phyloP scores from a whole-genome alignment of 768 basidiomycete species.

The Butyriboletus loyo region DNA sequence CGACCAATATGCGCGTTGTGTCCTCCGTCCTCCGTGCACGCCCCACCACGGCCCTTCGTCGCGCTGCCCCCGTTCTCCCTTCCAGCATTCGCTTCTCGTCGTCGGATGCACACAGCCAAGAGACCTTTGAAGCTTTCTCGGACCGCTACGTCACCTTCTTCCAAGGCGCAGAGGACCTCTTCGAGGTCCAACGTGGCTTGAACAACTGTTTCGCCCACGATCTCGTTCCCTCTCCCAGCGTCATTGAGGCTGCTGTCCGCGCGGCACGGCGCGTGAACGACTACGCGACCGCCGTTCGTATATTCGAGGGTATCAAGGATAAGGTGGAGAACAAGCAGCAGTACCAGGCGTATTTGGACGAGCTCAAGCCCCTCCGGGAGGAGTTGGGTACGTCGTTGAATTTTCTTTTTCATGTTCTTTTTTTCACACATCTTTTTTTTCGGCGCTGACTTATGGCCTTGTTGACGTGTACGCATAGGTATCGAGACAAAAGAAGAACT shows the following conservation, averaged over 20 bases:
- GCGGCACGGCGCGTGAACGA: conserved; percentile 92
- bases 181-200: conserved; percentile 97
- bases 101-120: conserved; percentile 71
- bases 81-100: conserved; percentile 33
- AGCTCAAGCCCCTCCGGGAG: conserved; percentile 82
- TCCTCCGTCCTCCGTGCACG: conserved; percentile 64
- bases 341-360: conserved; percentile 90
- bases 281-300: conserved; percentile 93
- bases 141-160: conserved; percentile 94
- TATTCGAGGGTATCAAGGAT: conserved; percentile 94
- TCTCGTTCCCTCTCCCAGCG: conserved; percentile 80
- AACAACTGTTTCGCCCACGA: conserved; percentile 99
- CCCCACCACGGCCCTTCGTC: conserved; percentile 41
- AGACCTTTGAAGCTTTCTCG: conserved; percentile 93
- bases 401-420: background rate
- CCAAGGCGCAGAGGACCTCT: conserved; percentile 88
- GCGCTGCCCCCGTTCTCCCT: conserved; percentile 45
- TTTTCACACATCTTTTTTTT: background rate
- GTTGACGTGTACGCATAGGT: conserved; percentile 33
- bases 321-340: conserved; percentile 98
- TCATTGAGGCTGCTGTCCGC: conserved; percentile 83
- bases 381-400: conserved; percentile 70
- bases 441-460: background rate
- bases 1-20: conserved; percentile 54
- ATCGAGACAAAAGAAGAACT: conserved; percentile 63